Percentiles rank a stretch among this genome's conserved stretches.
Evolutionary conservation across 179 eudicot species (phyloP).

Genomic region (Amaranthus tricolor): DNA sequence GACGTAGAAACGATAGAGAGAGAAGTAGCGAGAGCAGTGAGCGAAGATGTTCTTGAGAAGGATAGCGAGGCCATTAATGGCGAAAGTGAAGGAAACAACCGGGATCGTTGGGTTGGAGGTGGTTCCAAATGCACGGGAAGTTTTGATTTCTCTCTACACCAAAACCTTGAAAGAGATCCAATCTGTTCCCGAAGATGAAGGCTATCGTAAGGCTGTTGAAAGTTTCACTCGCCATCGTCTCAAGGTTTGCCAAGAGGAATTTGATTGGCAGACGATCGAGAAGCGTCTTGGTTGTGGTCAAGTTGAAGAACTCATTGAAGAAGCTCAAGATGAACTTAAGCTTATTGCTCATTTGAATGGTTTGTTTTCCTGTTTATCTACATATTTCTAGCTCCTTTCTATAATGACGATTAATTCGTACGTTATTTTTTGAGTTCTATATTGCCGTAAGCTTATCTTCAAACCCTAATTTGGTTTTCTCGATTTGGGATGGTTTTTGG

Average conservation of each 20-base stretch:
- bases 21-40: not conserved
- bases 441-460: no score
- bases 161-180: slow-evolving; percentile 74
- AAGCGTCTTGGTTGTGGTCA: slow-evolving; percentile 67
- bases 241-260: slow-evolving; percentile 54
- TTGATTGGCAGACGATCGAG: slow-evolving; percentile 60
- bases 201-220: slow-evolving; percentile 72
- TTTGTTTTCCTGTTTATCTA: slow-evolving; percentile 2
- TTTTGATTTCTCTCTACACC: slow-evolving; percentile 51
- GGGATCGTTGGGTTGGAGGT: slow-evolving; percentile 77
- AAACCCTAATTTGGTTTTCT: no score
- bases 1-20: not conserved
- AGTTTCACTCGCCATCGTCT: slow-evolving; percentile 69
- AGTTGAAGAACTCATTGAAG: slow-evolving; percentile 72
- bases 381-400: not conserved
- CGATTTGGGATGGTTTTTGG: not conserved
- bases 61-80: slow-evolving; percentile 60
- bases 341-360: slow-evolving; percentile 60
- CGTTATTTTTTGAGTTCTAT: not conserved
- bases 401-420: not conserved
- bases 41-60: slow-evolving; percentile 51
- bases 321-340: slow-evolving; percentile 64
- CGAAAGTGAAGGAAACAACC: slow-evolving; percentile 67
- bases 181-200: slow-evolving; percentile 66
- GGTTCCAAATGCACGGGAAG: slow-evolving; percentile 66